Base-by-base conservation (phyloP, 345 rosid genomes). In the Pelargonium nanum region DNA sequence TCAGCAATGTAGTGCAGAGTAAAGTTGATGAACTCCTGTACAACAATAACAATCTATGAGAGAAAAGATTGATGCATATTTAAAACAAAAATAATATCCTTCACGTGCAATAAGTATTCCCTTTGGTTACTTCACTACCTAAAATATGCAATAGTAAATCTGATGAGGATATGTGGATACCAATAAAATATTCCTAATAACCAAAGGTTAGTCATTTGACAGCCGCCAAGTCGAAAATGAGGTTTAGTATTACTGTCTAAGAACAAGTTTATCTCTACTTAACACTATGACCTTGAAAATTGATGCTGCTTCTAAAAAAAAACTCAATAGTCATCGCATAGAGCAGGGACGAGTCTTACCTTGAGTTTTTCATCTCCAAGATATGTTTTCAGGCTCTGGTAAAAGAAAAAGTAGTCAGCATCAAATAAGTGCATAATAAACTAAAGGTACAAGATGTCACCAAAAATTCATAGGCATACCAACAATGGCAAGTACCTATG, bases 1-100 rank as follows among this genome's bases (percentile, higher is more conserved):
- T 93, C 92, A 48, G 97, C 97, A 78, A 93, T 86, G 72, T 86
- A 89, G 65, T 84, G 97, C 58, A 93, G 86, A 0, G 84, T 68
- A 68, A 87, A 93, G 51, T 87, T 93, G 26, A 93, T 87, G 16
- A 93, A 23, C 68, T 89, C 97, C 99, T 93, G 90, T 81, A 80
- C 30, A 72, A 68, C 57, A 30, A 71, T 65, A 32, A 19, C 40
- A 54, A 16, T 53, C 26, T 24, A 61, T 67, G 56, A 71, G 40
- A 56, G 23, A 64, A 65, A 26, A 60, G 25, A 40, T 19, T 19
- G 16, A 69, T 21, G 45, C 60, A 52, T n/a, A 53, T 19, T 48
- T 1, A 45, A 24, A 24, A 12, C 48, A 40, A 40, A 40, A 40
- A 40, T 40, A n/a, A 23, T 48, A 15, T 40, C 59, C 15, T 17